Base-by-base conservation (phyloP, 805 yeast species). In the Gaillardinia entomophila region DNA sequence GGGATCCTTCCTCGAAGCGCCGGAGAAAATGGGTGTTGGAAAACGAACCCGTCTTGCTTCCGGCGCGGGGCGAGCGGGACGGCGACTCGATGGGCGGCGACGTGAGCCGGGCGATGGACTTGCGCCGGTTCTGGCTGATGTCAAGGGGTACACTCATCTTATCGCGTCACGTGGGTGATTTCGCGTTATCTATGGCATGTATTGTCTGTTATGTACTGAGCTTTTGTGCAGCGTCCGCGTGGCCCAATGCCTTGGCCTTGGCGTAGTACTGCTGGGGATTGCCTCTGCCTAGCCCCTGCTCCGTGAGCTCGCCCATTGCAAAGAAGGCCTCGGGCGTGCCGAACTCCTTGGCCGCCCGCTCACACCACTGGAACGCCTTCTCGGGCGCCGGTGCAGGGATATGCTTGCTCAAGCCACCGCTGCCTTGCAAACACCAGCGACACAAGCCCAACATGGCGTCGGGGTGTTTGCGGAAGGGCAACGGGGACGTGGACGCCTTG, bases 371-470 rank as follows among this genome's bases (percentile, higher is more conserved):
- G 13, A 60, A 43, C 1, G 71, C 69, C 40, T 48, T 51, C 22
- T 56, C 60, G 1, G 60, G 63, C 30, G 55, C 55, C 5, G 66
- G 59, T 14, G 38, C 36, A 7, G 68, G 67, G 28, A 66, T 55
- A 31, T 60, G 57, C 35, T 57, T 62, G 33, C 57, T 52, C 15
- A 39, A 42, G 7, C 64, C 65, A 10, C 57, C 43, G 10, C 57
- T 46, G 12, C 70, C 71, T 26, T 38, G 42, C 36, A 64, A 41
- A 32, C 49, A 53, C 72, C 72, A 66, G 33, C 71, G 50, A 24
- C 61, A 49, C 38, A 66, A 54, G 0, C 72, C 72, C 31, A 65
- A 43, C 68, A 66, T 63, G 6, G 72, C 71, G 32, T 66, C 71
- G 0, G 70, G 68, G 37, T 62, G 68, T 34, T 69, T 52, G 35